A percentile compares a stretch with the other conserved stretches of the same genome.
These are phyloP conservation scores for Pisolithus microcarpus DNA, from an alignment of 768 basidiomycete genomes.

Conservation along the genomic window DNA sequence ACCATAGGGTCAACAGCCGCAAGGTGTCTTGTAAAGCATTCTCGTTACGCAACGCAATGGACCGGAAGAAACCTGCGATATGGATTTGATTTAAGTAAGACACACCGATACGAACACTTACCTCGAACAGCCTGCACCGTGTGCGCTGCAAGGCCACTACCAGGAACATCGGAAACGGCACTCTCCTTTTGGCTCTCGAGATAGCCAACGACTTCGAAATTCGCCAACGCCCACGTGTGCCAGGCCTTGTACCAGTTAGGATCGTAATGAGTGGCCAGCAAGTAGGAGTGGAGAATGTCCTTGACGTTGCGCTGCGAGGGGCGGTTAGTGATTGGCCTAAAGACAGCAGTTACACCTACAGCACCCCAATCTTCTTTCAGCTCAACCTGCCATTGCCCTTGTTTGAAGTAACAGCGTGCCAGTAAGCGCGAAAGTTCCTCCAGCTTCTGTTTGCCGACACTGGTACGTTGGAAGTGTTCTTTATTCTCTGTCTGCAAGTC, in stretches of 20 bases:
- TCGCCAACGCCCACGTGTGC: conserved; percentile 97
- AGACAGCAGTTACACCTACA: conserved; percentile 39
- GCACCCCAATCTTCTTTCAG: conserved; percentile 72
- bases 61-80: conserved; percentile 80
- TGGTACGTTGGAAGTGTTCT: conserved; percentile 43
- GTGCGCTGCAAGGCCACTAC: conserved; percentile 64
- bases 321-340: conserved; percentile 7
- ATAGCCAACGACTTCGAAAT: conserved; percentile 86
- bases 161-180: conserved; percentile 50
- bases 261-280: conserved; percentile 84
- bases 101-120: conserved; percentile 17
- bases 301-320: conserved; percentile 61
- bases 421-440: conserved; percentile 74
- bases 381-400: conserved; percentile 88
- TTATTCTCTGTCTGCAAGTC: conserved; percentile 63
- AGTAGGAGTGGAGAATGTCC: conserved; percentile 79
- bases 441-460: conserved; percentile 52
- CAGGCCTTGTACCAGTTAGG: conserved; percentile 98
- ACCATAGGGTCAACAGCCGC: conserved; percentile 91
- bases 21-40: conserved; percentile 94
- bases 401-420: conserved; percentile 96
- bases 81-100: conserved; percentile 6
- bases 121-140: conserved; percentile 93
- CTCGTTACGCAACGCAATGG: conserved; percentile 82
- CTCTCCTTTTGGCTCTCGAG: conserved; percentile 62